Percentiles rank a stretch among this genome's conserved stretches.
phyloP scores from a whole-genome alignment of 2,329 filamentous ascomycete species.

The Fusarium buxicola region DNA sequence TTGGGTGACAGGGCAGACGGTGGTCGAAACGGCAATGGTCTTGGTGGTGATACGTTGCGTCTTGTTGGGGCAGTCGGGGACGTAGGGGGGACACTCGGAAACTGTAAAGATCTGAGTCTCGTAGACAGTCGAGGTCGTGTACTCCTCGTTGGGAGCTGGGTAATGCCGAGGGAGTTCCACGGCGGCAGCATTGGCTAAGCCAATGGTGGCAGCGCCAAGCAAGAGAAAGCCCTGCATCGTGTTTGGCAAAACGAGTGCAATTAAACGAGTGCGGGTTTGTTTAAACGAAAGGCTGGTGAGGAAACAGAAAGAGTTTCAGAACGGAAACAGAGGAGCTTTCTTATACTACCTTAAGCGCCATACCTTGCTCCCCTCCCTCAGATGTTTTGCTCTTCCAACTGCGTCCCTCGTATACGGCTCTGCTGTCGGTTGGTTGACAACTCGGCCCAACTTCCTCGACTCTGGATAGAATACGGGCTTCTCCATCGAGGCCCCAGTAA shows the following conservation, averaged over 20 bases:
- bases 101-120: slow-evolving; percentile 28
- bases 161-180: slow-evolving; percentile 27
- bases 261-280: slow-evolving; percentile 30
- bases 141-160: slow-evolving; percentile 13
- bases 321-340: slow-evolving; percentile 15
- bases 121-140: slow-evolving; percentile 19
- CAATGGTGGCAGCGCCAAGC: slow-evolving; percentile 32
- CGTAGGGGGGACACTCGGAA: slow-evolving; percentile 15
- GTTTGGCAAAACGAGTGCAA: slow-evolving; percentile 26
- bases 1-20: slow-evolving; percentile 27
- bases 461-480: slow-evolving; percentile 28
- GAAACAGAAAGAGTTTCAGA: not conserved
- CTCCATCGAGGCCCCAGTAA: slow-evolving; percentile 32
- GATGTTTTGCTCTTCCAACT: slow-evolving; percentile 16
- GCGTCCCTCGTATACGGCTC: slow-evolving; percentile 15
- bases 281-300: slow-evolving; percentile 38
- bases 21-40: slow-evolving; percentile 28
- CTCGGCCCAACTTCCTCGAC: slow-evolving; percentile 22
- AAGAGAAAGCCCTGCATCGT: slow-evolving; percentile 36
- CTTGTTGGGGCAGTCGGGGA: slow-evolving; percentile 24
- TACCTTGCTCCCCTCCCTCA: not conserved
- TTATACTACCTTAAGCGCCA: slow-evolving; percentile 22
- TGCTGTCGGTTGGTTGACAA: not conserved
- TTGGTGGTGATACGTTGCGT: slow-evolving; percentile 20
- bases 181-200: slow-evolving; percentile 36